phyloP scores from a whole-genome alignment of 805 yeast genomes.

The Teunomyces kruisii region DNA sequence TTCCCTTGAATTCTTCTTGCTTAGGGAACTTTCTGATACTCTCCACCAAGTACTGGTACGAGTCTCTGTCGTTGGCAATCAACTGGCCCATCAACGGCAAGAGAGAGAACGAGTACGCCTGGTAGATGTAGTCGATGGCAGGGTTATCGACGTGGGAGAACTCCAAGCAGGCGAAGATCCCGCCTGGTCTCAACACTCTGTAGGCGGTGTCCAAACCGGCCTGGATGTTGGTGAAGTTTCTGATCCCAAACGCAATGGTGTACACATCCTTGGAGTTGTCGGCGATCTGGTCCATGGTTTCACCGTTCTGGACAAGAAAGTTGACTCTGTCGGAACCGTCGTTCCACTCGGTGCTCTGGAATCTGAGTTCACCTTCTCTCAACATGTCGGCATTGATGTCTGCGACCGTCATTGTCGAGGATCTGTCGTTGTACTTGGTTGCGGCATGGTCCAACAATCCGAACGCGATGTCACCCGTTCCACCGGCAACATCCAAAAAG shows the following conservation, averaged over 20 bases:
- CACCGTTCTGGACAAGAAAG: slow-evolving; percentile 92
- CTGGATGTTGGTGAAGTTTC: slow-evolving; percentile 94
- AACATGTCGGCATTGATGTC: slow-evolving; percentile 97
- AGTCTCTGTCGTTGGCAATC: slow-evolving; percentile 91
- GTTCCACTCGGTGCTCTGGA: slow-evolving; percentile 56
- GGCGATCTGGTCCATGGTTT: slow-evolving; percentile 76
- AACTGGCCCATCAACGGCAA: slow-evolving; percentile 95
- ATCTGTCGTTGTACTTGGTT: slow-evolving; percentile 67
- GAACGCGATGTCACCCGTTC: slow-evolving; percentile 97
- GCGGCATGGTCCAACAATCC: slow-evolving; percentile 92
- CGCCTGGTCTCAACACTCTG: slow-evolving; percentile 95
- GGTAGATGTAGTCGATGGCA: slow-evolving; percentile 71
- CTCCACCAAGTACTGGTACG: slow-evolving; percentile 95
- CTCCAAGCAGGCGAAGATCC: slow-evolving; percentile 94
- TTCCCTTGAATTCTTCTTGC: slow-evolving; percentile 84
- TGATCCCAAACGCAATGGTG: slow-evolving; percentile 95
- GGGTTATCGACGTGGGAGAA: slow-evolving; percentile 89
- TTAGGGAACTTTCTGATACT: slow-evolving; percentile 88
- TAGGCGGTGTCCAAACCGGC: slow-evolving; percentile 94
- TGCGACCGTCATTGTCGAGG: slow-evolving; percentile 82
- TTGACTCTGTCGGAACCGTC: slow-evolving; percentile 62
- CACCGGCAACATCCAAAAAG: slow-evolving; percentile 97
- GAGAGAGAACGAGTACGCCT: slow-evolving; percentile 82
- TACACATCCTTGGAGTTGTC: slow-evolving; percentile 91
- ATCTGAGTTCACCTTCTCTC: slow-evolving; percentile 84